phyloP scores from a whole-genome alignment of 106 monocot species.

The Platanthera guangdongensis region DNA sequence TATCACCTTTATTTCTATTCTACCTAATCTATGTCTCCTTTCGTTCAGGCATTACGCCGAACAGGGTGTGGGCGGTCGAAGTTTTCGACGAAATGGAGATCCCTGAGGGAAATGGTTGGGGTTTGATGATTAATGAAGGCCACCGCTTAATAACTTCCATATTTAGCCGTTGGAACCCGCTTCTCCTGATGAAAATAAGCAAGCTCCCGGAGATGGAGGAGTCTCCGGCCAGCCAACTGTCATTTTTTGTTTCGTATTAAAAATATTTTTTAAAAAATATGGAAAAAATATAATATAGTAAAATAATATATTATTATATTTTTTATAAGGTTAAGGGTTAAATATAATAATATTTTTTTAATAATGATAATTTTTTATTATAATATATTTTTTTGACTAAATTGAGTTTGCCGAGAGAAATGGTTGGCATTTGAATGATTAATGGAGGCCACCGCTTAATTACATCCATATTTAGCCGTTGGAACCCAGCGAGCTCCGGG shows the following conservation, averaged over 20 bases:
- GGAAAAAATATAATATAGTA: no score
- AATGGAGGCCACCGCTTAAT: not conserved
- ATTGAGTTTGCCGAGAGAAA: not conserved
- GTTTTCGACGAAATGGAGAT: not conserved
- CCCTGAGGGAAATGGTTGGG: not conserved
- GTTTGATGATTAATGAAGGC: constrained; percentile 3
- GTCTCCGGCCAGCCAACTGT: no score
- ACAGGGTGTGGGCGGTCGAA: not conserved
- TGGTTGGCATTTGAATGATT: not conserved
- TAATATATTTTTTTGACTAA: not conserved
- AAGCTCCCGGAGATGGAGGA: not conserved
- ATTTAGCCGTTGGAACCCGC: not conserved
- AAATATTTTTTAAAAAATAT: no score
- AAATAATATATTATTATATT: no score
- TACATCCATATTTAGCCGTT: not conserved
- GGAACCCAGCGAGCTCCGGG: not conserved
- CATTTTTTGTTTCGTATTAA: no score
- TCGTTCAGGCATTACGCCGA: not conserved
- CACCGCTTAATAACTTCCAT: not conserved
- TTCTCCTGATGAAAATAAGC: not conserved
- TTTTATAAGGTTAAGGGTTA: no score
- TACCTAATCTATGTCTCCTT: not conserved
- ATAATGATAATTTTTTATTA: no score
- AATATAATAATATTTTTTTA: no score
- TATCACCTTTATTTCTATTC: not conserved